Conservation (phyloP, 495 filamentous ascomycete species). For the Astrothelium macrocarpum region DNA sequence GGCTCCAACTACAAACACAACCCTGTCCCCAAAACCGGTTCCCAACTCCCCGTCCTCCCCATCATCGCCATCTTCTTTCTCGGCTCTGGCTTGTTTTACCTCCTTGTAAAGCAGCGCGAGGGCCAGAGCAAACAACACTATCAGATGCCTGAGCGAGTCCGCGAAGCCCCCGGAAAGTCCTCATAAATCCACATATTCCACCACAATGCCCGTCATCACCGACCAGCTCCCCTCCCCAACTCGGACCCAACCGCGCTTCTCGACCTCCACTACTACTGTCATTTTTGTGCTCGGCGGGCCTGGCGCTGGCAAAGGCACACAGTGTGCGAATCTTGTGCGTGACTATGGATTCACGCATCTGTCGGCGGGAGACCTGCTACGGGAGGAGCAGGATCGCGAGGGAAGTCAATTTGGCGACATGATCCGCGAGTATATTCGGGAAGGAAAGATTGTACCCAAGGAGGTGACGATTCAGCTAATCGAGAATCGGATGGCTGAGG, state of each 20-base stretch:
- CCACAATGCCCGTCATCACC: constrained; percentile 35
- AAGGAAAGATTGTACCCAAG: constrained; percentile 95
- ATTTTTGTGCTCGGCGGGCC: constrained; percentile 78
- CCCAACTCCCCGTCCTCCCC: constrained; percentile 54
- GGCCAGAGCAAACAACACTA: constrained; percentile 24
- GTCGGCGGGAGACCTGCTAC: constrained; percentile 84
- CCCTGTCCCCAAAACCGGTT: background rate
- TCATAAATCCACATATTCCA: constrained; percentile 19
- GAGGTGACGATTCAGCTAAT: constrained; percentile 91
- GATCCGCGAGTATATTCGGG: constrained; percentile 81
- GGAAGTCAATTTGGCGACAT: constrained; percentile 80
- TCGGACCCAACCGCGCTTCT: constrained; percentile 64
- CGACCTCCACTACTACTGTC: constrained; percentile 68
- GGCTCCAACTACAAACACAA: background rate
- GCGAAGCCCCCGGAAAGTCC: background rate
- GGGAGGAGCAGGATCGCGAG: constrained; percentile 79
- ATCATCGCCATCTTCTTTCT: constrained; percentile 50
- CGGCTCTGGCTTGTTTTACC: constrained; percentile 51
- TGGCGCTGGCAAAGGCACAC: constrained; percentile 72
- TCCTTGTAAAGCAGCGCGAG: constrained; percentile 52
- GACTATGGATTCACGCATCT: constrained; percentile 90
- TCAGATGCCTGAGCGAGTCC: constrained; percentile 14
- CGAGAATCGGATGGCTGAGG: constrained; percentile 78
- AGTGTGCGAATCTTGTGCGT: constrained; percentile 80
- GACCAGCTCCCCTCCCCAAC: constrained; percentile 36